Percentiles rank a stretch among this genome's conserved stretches.
Conservation (phyloP, 139 green algal genomes). For the Pleodorina starrii region DNA sequence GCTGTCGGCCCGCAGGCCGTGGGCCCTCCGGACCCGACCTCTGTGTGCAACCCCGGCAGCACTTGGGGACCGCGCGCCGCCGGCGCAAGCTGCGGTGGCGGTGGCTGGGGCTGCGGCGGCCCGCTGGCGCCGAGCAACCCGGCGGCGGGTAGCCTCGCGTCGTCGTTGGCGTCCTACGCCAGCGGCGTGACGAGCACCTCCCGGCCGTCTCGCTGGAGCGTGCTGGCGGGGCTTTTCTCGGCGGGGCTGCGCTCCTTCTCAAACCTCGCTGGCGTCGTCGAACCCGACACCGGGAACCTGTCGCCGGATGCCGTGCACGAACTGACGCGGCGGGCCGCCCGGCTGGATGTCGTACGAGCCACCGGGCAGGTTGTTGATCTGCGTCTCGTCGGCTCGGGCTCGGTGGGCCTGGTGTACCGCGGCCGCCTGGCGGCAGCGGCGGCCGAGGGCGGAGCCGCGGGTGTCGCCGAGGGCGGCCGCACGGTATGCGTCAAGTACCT, state of each 20-base stretch:
- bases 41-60: too few species aligned
- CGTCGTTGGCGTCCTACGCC: background rate
- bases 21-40: too few species aligned
- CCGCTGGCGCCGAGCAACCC: background rate
- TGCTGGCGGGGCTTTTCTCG: background rate
- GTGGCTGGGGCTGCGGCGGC: background rate
- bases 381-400: background rate
- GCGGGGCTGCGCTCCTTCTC: constrained; percentile 30
- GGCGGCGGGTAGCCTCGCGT: constrained; percentile 1
- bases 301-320: background rate
- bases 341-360: background rate
- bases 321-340: constrained; percentile 5
- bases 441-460: background rate
- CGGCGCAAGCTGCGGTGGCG: background rate
- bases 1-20: background rate
- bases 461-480: background rate
- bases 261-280: background rate
- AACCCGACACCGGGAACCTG: constrained; percentile 21
- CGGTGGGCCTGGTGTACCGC: constrained; percentile 13
- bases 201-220: constrained; percentile 31
- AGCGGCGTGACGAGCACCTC: constrained; percentile 32
- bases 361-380: constrained; percentile 11
- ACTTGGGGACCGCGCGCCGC: too few species aligned
- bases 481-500: constrained; percentile 23
- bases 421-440: background rate